A percentile compares a stretch with the other conserved stretches of the same genome.
Evolutionary conservation across 805 yeast genomes (phyloP).

Genomic region (Tanozyma kutaoensis): DNA sequence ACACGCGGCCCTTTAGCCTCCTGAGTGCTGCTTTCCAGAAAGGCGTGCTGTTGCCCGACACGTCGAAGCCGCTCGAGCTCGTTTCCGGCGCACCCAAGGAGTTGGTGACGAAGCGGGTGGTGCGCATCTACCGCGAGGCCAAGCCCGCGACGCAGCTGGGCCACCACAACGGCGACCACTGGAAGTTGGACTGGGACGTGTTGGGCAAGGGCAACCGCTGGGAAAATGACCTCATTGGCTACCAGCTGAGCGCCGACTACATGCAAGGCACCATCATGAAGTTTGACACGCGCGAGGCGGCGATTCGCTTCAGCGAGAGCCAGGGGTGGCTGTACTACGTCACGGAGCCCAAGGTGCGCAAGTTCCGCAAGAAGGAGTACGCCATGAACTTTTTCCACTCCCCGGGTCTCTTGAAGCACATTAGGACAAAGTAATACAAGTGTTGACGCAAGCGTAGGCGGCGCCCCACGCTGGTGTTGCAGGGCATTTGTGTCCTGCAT

Average conservation of each 20-base stretch:
- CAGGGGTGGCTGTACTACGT: slow-evolving; percentile 81
- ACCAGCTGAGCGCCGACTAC: slow-evolving; percentile 67
- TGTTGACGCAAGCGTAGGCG: too few species aligned
- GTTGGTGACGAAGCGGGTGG: slow-evolving; percentile 46
- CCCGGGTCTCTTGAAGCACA: slow-evolving; percentile 60
- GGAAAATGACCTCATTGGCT: slow-evolving; percentile 85
- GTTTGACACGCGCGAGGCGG: slow-evolving; percentile 65
- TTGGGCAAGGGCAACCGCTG: slow-evolving; percentile 66
- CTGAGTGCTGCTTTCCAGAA: slow-evolving; percentile 8
- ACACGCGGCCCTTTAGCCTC: slow-evolving; percentile 12
- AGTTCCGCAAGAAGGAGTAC: slow-evolving; percentile 63
- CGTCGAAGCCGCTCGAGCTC: slow-evolving; percentile 34
- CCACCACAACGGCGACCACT: slow-evolving; percentile 33
- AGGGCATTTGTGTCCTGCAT: too few species aligned
- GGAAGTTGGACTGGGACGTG: slow-evolving; percentile 83
- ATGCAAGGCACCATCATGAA: slow-evolving; percentile 71
- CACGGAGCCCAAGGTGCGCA: slow-evolving; percentile 69
- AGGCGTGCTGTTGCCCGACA: slow-evolving; percentile 10
- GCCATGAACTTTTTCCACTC: slow-evolving; percentile 60
- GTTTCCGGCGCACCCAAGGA: slow-evolving; percentile 72
- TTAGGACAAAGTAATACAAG: slow-evolving; percentile 67
- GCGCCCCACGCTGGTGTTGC: too few species aligned
- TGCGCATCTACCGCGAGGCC: slow-evolving; percentile 63
- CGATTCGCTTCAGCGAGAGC: slow-evolving; percentile 64
- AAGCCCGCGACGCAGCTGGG: slow-evolving; percentile 80